Evolutionary conservation across 1,284 basidiomycete genomes (phyloP).

Genomic region (Rhizoctonia solani): DNA sequence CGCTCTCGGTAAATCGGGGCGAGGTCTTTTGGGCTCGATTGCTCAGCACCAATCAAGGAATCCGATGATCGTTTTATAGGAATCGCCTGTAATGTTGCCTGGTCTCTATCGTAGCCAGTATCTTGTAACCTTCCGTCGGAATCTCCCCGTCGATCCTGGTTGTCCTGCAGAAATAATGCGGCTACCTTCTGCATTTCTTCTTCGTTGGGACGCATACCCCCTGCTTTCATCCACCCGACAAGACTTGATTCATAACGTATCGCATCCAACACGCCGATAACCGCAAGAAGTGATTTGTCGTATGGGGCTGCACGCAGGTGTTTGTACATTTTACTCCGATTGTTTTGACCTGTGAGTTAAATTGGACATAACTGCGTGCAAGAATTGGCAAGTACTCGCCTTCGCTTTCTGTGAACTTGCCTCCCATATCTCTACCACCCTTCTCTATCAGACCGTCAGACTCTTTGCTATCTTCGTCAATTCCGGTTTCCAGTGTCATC

Average conservation of each 20-base stretch:
- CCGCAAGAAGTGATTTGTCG: constrained; percentile 66
- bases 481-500: too few relatives aligned
- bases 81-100: neutral
- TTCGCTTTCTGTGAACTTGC: too few relatives aligned
- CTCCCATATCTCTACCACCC: neutral
- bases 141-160: neutral
- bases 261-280: constrained; percentile 71
- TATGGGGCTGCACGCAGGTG: constrained; percentile 17
- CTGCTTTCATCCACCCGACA: constrained; percentile 65
- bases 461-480: too few relatives aligned
- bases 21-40: neutral
- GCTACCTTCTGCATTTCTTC: constrained; percentile 9
- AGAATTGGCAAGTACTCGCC: too few relatives aligned
- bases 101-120: neutral
- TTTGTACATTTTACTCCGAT: constrained; percentile 17
- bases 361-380: neutral
- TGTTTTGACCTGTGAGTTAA: constrained; percentile 11
- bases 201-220: constrained; percentile 54
- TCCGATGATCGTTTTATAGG: neutral
- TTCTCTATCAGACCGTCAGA: neutral
- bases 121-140: neutral
- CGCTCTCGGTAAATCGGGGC: neutral
- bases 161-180: neutral
- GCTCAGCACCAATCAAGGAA: neutral
- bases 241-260: constrained; percentile 64